Conservation (phyloP, 1,284 basidiomycete genomes). For the Athelia sp. region DNA sequence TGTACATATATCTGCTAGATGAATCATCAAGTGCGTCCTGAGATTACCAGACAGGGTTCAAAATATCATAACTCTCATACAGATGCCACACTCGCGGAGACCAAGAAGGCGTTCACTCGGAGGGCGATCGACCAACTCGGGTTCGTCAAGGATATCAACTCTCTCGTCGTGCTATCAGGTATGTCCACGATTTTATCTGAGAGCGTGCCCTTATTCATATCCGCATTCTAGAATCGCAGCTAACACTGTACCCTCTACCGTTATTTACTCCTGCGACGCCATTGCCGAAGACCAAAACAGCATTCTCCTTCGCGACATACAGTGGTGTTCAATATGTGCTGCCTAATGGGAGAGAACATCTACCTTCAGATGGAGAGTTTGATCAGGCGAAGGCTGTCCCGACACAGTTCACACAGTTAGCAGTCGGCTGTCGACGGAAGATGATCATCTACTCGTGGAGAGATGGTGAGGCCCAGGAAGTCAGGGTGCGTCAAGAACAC, state of each 20-base stretch:
- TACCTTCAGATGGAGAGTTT: conserved; percentile 23
- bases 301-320: conserved; percentile 76
- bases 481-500: conserved; percentile 45
- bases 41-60: conserved; percentile 2
- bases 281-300: conserved; percentile 70
- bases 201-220: neutral
- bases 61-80: conserved; percentile 25
- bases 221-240: conserved; percentile 47
- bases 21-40: conserved; percentile 28
- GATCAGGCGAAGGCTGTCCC: conserved; percentile 43
- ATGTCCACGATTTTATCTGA: conserved; percentile 17
- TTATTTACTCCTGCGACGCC: conserved; percentile 64
- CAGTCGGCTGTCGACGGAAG: conserved; percentile 84
- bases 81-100: conserved; percentile 52
- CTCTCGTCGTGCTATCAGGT: conserved; percentile 82
- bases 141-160: conserved; percentile 78
- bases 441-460: conserved; percentile 85
- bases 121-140: conserved; percentile 84
- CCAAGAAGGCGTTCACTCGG: conserved; percentile 60
- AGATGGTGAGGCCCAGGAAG: conserved; percentile 76
- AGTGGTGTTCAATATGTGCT: conserved; percentile 49
- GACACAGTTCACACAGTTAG: conserved; percentile 67
- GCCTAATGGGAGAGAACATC: conserved; percentile 16
- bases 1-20: conserved; percentile 62
- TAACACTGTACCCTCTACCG: conserved; percentile 62